Conservation (phyloP, 768 basidiomycete species). For the Aureoboletus auriporus region DNA sequence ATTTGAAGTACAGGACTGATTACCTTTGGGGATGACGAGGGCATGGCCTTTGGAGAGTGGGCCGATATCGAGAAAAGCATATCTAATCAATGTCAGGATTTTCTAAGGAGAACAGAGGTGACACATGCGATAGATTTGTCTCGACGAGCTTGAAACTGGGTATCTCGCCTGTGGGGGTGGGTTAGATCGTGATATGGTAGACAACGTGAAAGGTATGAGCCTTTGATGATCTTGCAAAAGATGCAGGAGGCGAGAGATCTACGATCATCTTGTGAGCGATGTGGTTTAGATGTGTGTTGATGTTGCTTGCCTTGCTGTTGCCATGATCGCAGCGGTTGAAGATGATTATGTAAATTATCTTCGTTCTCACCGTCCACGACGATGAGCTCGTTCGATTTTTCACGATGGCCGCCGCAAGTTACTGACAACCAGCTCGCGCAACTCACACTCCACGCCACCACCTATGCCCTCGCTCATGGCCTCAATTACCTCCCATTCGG, state of each 20-base stretch:
- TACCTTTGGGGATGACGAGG: conserved; percentile 92
- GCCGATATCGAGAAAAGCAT: conserved; percentile 89
- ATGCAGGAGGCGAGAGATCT: conserved; percentile 67
- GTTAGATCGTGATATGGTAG: not conserved
- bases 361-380: not conserved
- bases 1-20: not conserved
- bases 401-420: conserved; percentile 74
- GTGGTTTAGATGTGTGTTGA: not conserved
- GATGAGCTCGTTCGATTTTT: conserved; percentile 41
- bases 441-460: conserved; percentile 64
- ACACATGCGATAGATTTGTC: conserved; percentile 62
- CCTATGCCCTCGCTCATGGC: conserved; percentile 82
- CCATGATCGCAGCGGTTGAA: conserved; percentile 3
- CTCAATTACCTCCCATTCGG: conserved; percentile 73
- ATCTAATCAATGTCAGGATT: conserved; percentile 36
- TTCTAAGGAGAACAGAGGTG: not conserved
- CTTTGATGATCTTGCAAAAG: conserved; percentile 96
- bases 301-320: conserved; percentile 20
- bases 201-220: conserved; percentile 32
- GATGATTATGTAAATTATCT: not conserved
- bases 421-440: conserved; percentile 52
- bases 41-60: conserved; percentile 90
- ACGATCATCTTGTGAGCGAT: not conserved
- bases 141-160: conserved; percentile 85
- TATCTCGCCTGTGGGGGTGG: conserved; percentile 63